A percentile compares a stretch with the other conserved stretches of the same genome.
Conservation (phyloP, 2,329 filamentous ascomycete species). For the Zasmidium citrigriseum region DNA sequence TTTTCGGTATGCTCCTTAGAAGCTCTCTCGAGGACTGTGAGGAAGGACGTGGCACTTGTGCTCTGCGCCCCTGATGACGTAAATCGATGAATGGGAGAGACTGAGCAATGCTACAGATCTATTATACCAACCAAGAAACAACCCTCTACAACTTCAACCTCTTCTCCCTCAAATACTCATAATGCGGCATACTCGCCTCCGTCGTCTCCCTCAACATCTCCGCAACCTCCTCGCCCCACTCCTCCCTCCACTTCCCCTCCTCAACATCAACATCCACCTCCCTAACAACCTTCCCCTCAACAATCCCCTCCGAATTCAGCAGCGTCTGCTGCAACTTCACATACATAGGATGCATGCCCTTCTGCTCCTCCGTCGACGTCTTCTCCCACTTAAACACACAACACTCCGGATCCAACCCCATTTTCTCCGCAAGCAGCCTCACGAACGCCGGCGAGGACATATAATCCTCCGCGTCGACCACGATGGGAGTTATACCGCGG, state of each 20-base stretch:
- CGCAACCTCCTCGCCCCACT: conserved; percentile 23
- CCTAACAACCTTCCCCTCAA: conserved; percentile 33
- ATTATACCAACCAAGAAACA: no score
- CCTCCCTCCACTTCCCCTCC: conserved; percentile 37
- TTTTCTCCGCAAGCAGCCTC: conserved; percentile 22
- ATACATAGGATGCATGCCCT: conserved; percentile 13
- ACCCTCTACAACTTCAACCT: conserved; percentile 2
- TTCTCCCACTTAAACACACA: conserved; percentile 30
- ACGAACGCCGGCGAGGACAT: conserved; percentile 38
- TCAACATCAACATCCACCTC: conserved; percentile 37
- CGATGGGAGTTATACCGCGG: conserved; percentile 27
- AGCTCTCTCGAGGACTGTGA: not conserved
- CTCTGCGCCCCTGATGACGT: no score
- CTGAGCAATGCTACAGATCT: no score
- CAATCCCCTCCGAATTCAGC: conserved; percentile 35
- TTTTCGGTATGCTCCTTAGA: not conserved
- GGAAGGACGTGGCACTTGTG: no score
- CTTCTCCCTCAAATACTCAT: conserved; percentile 38
- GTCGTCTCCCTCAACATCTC: conserved; percentile 21
- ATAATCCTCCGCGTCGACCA: conserved; percentile 43
- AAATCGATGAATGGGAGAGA: no score
- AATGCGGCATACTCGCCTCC: conserved; percentile 40
- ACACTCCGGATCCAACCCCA: conserved; percentile 35
- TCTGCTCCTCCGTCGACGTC: conserved; percentile 1
- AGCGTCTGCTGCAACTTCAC: conserved; percentile 34